Conservation (phyloP, 495 filamentous ascomycete species). For the Daldinia caldariorum region DNA sequence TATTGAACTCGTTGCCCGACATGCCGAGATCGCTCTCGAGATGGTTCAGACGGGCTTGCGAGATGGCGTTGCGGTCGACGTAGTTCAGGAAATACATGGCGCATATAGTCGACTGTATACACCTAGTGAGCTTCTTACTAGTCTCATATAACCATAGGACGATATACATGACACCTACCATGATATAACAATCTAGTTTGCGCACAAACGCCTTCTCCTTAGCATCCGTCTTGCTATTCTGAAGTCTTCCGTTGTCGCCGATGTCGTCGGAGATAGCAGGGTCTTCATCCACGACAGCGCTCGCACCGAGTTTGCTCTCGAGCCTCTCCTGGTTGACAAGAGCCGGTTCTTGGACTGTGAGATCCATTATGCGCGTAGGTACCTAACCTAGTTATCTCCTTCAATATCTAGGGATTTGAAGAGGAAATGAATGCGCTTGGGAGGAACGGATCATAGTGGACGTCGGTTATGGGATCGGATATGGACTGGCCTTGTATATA, state of each 20-base stretch:
- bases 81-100: slow-evolving; percentile 63
- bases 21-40: slow-evolving; percentile 60
- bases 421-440: neutral
- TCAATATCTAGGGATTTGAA: too few relatives aligned
- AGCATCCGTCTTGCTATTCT: slow-evolving; percentile 50
- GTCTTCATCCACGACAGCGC: slow-evolving; percentile 2
- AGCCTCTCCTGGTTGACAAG: neutral
- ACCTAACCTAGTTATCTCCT: neutral
- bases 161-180: slow-evolving; percentile 45
- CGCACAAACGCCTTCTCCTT: slow-evolving; percentile 56
- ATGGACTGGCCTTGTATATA: neutral
- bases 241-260: neutral
- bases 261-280: neutral
- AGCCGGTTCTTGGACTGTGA: neutral
- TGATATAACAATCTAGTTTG: slow-evolving; percentile 61
- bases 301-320: slow-evolving; percentile 5
- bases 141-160: neutral
- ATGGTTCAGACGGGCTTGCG: slow-evolving; percentile 55
- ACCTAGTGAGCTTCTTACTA: slow-evolving; percentile 2
- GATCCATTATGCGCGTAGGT: slow-evolving; percentile 10
- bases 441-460: neutral
- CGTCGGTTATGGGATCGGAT: neutral
- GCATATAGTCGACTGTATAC: slow-evolving; percentile 55
- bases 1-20: slow-evolving; percentile 59
- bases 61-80: slow-evolving; percentile 60